Base-by-base conservation (phyloP, 1,284 basidiomycete genomes). In the Pseudozyma sp. region DNA sequence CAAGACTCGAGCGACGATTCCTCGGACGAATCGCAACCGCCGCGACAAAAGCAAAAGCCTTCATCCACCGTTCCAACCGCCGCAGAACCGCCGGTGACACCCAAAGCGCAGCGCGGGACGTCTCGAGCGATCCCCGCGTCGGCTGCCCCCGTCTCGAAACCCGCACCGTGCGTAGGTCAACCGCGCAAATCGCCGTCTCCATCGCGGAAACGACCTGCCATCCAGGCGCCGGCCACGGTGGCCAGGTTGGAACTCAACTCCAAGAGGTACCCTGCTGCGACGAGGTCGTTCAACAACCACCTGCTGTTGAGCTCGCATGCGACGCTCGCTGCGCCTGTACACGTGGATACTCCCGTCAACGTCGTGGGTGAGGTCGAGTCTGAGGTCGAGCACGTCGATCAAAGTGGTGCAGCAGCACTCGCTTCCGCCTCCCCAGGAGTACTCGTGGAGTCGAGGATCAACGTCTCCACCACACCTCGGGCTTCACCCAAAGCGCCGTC, bases 81-180 rank as follows among this genome's bases (percentile, higher is more conserved):
- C 19, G 45, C 58, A 1, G 45, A 37, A 4, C 54, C 24, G 8
- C 72, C 76, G 1, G 50, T 54, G 1, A 74, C 70, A 4, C 75
- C 72, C 0, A 59, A 42, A 6, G 56, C 67, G 24, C 60, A 56
- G 30, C 53, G 65, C 19, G 62, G 56, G 29, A 16, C 19, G 5
- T 50, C 48, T 13, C 49, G 42, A 17, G 51, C 35, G 13, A 48
- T 52, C 1, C 46, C 68, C 34, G 52, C 59, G 6, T 55, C 63
- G 4, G 60, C 67, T 6, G 63, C 72, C 5, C 71, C 75, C 2
- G 62, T 52, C 2, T 52, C 68, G 40, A 84, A 84, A 58, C 81
- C 82, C 7, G 79, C 81, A 13, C 82, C 82, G 0, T 78, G 76
- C 35, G 82, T 84, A 4, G 82, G 82, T 3, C 82, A 84, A 52